A percentile compares a stretch with the other conserved stretches of the same genome.
Evolutionary conservation across 2,329 filamentous ascomycete species (phyloP).

Genomic region (Aurifilum marmelostoma): DNA sequence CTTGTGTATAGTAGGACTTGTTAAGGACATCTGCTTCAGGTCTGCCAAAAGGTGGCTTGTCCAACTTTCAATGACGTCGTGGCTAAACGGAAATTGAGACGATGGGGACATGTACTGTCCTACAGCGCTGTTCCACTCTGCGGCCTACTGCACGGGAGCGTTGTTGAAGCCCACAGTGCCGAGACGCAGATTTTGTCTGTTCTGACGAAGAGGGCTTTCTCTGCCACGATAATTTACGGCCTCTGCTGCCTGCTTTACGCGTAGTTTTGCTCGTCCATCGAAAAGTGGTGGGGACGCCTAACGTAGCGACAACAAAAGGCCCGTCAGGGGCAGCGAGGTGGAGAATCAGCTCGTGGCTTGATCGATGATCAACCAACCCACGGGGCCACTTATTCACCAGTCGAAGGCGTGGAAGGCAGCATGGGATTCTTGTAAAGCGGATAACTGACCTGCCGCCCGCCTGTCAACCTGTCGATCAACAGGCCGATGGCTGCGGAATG

Average conservation of each 20-base stretch:
- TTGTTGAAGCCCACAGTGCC: constrained; percentile 1
- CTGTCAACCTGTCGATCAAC: constrained; percentile 1
- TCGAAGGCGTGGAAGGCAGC: background rate
- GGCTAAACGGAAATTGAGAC: background rate
- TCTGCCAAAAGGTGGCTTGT: background rate
- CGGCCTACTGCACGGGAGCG: background rate
- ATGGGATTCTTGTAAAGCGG: background rate
- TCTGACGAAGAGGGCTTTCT: background rate
- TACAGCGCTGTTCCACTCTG: background rate
- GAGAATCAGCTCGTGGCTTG: constrained; percentile 9
- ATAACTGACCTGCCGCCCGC: background rate
- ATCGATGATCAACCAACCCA: background rate
- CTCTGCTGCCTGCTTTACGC: background rate
- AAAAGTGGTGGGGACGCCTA: background rate
- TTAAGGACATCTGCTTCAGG: background rate
- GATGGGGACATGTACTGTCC: background rate
- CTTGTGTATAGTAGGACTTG: background rate
- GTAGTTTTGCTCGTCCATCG: background rate
- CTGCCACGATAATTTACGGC: background rate
- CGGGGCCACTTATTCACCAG: background rate
- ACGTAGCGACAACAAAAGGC: background rate
- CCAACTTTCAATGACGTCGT: constrained; percentile 4
- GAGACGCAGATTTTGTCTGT: background rate
- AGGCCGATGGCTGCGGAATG: background rate
- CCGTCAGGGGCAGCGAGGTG: constrained; percentile 4